Evolutionary conservation across 2,329 filamentous ascomycete species (phyloP).

Genomic region (Colletotrichum sojae): DNA sequence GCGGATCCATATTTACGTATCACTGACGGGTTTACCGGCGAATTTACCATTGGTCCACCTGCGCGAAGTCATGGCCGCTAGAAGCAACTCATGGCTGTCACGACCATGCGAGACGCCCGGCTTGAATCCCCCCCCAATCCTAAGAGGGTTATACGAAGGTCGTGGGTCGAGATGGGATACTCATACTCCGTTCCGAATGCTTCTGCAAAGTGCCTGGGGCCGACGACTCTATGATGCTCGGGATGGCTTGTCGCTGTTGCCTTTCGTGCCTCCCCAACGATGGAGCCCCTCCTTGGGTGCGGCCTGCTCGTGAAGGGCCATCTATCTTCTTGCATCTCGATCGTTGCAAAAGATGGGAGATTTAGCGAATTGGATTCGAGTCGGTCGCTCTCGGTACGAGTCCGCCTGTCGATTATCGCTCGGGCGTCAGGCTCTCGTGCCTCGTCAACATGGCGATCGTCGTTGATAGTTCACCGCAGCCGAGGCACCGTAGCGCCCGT

Average conservation of each 20-base stretch:
- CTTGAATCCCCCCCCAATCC: constrained; percentile 8
- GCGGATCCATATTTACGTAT: neutral
- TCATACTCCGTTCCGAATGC: neutral
- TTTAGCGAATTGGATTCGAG: neutral
- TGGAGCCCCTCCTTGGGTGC: neutral
- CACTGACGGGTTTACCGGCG: constrained; percentile 18
- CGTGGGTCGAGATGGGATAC: neutral
- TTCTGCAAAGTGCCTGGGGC: neutral
- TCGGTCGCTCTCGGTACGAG: neutral
- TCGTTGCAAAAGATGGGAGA: too few species aligned
- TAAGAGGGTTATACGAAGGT: neutral
- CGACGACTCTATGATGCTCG: neutral
- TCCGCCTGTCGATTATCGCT: constrained; percentile 4
- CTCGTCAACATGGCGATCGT: constrained; percentile 33
- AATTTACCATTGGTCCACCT: constrained; percentile 29
- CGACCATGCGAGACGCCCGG: constrained; percentile 6
- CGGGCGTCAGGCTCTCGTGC: neutral
- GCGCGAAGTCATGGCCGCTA: constrained; percentile 20
- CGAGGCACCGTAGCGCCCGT: constrained; percentile 11
- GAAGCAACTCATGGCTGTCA: neutral
- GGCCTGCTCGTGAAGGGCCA: neutral
- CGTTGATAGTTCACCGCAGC: constrained; percentile 15
- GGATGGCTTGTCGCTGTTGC: neutral
- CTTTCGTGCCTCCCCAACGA: neutral
- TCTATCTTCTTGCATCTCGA: neutral